phyloP scores from a whole-genome alignment of 345 rosid genomes.

The Ceriops decandra region DNA sequence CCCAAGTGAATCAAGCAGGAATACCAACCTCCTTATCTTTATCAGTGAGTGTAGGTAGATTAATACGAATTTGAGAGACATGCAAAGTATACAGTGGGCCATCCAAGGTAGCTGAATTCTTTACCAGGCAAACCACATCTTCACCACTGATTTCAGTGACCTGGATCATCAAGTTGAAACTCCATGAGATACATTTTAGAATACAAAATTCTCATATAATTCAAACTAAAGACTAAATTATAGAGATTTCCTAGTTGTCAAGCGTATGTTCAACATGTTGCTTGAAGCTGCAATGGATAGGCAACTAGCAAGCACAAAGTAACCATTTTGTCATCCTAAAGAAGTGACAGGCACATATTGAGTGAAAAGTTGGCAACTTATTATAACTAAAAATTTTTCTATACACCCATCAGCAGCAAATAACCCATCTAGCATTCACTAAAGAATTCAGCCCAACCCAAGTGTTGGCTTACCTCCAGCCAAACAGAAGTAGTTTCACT shows the following conservation, averaged over 20 bases:
- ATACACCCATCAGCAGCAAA: too few relatives aligned
- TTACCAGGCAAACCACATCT: constrained; percentile 63
- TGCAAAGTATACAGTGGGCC: constrained; percentile 56
- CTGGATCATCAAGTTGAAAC: constrained; percentile 28
- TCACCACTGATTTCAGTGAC: constrained; percentile 52
- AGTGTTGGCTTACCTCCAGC: constrained; percentile 51
- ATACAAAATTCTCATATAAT: not conserved
- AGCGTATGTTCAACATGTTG: not conserved
- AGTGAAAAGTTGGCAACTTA: not conserved
- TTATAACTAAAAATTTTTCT: too few relatives aligned
- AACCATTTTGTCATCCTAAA: not conserved
- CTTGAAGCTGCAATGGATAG: not conserved
- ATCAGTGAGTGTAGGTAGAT: constrained; percentile 58
- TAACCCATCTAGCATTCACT: too few relatives aligned
- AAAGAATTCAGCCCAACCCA: not conserved
- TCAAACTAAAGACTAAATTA: not conserved
- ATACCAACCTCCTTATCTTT: constrained; percentile 54
- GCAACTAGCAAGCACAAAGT: constrained; percentile 3
- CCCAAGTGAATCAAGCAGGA: not conserved
- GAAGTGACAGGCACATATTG: not conserved
- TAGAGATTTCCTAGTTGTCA: not conserved
- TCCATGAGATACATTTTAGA: not conserved
- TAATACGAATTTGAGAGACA: constrained; percentile 62
- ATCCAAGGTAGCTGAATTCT: constrained; percentile 60
- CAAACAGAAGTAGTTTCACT: constrained; percentile 67